Evolutionary conservation across 805 yeast species (phyloP).

Genomic region (Yarrowia osloensis): DNA sequence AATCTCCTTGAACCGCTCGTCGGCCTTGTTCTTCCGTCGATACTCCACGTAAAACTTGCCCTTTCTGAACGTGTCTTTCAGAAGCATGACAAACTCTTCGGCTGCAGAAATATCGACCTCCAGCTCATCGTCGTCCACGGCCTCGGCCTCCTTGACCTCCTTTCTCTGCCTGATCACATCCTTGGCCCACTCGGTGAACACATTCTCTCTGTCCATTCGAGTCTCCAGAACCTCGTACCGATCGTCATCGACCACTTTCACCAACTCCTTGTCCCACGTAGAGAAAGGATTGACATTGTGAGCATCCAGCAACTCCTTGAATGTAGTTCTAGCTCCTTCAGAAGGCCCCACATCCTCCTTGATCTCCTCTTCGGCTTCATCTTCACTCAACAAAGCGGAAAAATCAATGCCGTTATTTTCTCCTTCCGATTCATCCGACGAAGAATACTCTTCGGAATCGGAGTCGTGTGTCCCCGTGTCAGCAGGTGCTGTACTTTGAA

Average conservation of each 20-base stretch:
- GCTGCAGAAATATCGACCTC: slow-evolving; percentile 33
- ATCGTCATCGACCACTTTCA: slow-evolving; percentile 48
- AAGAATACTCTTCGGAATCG: slow-evolving; percentile 5
- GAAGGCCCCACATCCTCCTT: slow-evolving; percentile 14
- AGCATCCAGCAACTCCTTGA: slow-evolving; percentile 45
- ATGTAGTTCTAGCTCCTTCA: slow-evolving; percentile 33
- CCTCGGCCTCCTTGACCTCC: slow-evolving; percentile 15
- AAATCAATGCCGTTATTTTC: slow-evolving; percentile 23
- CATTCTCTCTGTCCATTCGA: slow-evolving; percentile 44
- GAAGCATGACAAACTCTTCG: slow-evolving; percentile 39
- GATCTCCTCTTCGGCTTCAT: slow-evolving; percentile 37
- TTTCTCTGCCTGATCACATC: slow-evolving; percentile 33
- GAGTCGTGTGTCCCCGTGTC: slow-evolving; percentile 1
- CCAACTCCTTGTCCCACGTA: slow-evolving; percentile 52
- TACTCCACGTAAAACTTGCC: slow-evolving; percentile 45
- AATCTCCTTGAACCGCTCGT: slow-evolving; percentile 37
- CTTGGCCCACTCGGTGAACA: slow-evolving; percentile 52
- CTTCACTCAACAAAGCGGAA: slow-evolving; percentile 18
- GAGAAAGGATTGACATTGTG: slow-evolving; percentile 48
- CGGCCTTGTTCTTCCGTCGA: slow-evolving; percentile 43
- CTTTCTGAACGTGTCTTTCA: slow-evolving; percentile 39
- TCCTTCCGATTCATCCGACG: slow-evolving; percentile 16
- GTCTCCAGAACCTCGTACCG: slow-evolving; percentile 45
- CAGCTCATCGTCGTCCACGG: background rate
- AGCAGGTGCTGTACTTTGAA: background rate